Base-by-base conservation (phyloP, 176 grass and related monocot genomes). In the Triticum monococcum region DNA sequence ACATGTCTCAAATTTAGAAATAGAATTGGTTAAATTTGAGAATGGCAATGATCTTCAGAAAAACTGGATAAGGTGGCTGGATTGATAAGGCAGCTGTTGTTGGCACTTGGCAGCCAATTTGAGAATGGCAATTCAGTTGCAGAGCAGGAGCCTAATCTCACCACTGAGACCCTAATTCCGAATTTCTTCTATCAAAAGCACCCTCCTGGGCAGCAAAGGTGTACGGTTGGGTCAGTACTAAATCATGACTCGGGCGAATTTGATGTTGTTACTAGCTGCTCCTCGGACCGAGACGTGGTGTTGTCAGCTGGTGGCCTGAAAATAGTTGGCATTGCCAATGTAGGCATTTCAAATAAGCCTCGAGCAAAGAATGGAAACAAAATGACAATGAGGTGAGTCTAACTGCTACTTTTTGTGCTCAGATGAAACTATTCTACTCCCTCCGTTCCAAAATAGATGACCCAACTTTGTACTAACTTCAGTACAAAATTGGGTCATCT, bases 101-200 rank as follows among this genome's bases (percentile, higher is more conserved):
- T n/a, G n/a, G n/a, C n/a, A n/a, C n/a, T n/a, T n/a, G n/a, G n/a
- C n/a, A n/a, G n/a, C n/a, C n/a, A n/a, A n/a, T 45, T 86, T 75
- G 76, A 87, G 72, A 87, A 92, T 46, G 54, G 73, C 30, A 79
- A 77, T 94, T 83, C 88, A 1, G n/a, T 91, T 36, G 64, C 66
- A 72, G 84, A 60, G 10, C 54, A 83, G 81, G 86, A 86, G 35
- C 46, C 83, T 46, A 79, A 85, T 28, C 40, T 28, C 52, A 66
- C 28, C 57, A 50, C 76, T 20, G 86, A 84, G 28, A 50, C 66
- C n/a, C 83, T 75, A 10, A 40, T 91, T 52, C 88, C 88, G 33
- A 90, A 41, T 57, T 91, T 78, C 48, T 86, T 89, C 22, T 93
- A 90, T 86, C 92, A 98, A 81, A 85, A 71, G 81, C 78, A 83